Percentiles rank a stretch among this genome's conserved stretches.
phyloP scores from a whole-genome alignment of 257 asterid genomes.

The Solanum tarapatanum region DNA sequence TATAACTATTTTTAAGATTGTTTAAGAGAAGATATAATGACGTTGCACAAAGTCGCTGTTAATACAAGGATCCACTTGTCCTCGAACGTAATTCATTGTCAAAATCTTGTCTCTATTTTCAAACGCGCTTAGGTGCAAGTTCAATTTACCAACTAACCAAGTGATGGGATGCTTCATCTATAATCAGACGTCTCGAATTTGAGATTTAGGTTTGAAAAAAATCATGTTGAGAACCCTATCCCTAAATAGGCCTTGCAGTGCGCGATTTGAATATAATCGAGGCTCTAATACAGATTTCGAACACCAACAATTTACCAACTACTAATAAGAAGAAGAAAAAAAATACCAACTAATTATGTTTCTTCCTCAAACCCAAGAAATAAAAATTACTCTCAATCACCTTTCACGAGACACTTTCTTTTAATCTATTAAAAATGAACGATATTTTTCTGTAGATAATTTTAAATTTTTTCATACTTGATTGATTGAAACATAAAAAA shows the following conservation, averaged over 20 bases:
- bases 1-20: neutral
- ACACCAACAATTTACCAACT: neutral
- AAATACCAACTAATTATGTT: neutral
- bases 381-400: neutral
- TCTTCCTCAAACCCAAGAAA: neutral
- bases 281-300: neutral
- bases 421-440: neutral
- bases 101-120: neutral
- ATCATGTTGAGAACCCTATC: no score
- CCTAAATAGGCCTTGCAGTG: no score
- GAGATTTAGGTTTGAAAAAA: neutral
- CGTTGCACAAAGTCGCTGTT: neutral
- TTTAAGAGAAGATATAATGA: neutral
- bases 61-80: neutral
- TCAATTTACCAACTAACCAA: neutral
- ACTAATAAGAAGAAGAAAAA: no score
- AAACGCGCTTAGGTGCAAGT: neutral
- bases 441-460: neutral
- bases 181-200: no score
- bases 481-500: neutral
- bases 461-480: neutral
- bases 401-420: neutral
- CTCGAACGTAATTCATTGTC: neutral
- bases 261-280: no score
- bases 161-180: fast-evolving